Evolutionary conservation across 2,329 filamentous ascomycete species (phyloP).

Genomic region (Cryphonectria carpinicola): DNA sequence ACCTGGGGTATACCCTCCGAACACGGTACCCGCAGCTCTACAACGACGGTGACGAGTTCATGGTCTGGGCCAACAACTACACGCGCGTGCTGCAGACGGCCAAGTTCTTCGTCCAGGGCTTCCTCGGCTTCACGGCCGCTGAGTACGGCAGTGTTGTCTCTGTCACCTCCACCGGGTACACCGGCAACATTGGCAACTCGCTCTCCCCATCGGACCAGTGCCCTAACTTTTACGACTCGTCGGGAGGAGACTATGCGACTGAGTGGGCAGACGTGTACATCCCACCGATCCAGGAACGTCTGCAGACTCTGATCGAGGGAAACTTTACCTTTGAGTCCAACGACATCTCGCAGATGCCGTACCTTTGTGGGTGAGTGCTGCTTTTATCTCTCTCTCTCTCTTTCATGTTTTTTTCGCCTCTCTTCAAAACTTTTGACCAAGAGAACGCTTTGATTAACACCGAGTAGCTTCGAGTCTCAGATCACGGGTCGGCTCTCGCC

Average conservation of each 20-base stretch:
- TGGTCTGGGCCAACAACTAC: conserved; percentile 70
- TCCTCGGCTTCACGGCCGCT: conserved; percentile 59
- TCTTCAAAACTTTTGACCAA: not conserved
- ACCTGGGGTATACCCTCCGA: conserved; percentile 57
- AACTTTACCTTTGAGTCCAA: conserved; percentile 56
- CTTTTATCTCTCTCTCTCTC: not conserved
- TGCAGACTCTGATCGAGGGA: conserved; percentile 58
- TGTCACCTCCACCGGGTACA: conserved; percentile 58
- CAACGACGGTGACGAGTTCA: conserved; percentile 52
- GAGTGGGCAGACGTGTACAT: conserved; percentile 57
- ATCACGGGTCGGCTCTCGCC: conserved; percentile 65
- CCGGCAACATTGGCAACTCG: conserved; percentile 61
- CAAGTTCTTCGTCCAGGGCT: conserved; percentile 63
- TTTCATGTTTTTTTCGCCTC: not conserved
- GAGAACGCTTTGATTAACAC: not conserved
- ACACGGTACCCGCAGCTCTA: conserved; percentile 56
- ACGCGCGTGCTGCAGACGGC: conserved; percentile 66
- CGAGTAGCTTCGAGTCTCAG: conserved; percentile 61
- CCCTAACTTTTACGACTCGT: conserved; percentile 59
- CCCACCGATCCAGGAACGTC: conserved; percentile 55
- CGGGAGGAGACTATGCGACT: conserved; percentile 50
- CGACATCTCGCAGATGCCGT: conserved; percentile 64
- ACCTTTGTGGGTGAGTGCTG: conserved; percentile 58
- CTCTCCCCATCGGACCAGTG: conserved; percentile 67
- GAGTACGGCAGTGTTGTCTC: conserved; percentile 59